Conservation (phyloP, 306 rosid species). For the Medicago lupulina region DNA sequence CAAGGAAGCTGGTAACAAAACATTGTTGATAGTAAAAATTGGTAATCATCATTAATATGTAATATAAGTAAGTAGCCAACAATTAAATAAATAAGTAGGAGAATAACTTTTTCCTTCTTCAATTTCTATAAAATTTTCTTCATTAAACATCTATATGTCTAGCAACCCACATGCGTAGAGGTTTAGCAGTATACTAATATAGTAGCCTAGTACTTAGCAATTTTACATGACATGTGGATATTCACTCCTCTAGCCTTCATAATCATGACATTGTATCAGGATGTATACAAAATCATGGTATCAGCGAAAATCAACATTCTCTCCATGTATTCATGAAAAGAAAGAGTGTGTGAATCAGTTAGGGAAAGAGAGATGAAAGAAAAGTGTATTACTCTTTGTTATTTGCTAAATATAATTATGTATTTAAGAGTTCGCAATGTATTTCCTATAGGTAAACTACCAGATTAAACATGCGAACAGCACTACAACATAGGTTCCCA, state of each 20-base stretch:
- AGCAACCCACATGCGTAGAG: neutral
- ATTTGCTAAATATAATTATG: neutral
- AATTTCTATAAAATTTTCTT: neutral
- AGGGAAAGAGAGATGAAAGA: neutral
- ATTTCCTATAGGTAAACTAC: neutral
- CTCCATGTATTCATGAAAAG: neutral
- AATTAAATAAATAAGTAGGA: slow-evolving; percentile 17
- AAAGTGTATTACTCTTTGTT: neutral
- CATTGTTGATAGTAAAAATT: neutral
- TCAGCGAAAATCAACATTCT: neutral
- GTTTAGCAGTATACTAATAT: neutral
- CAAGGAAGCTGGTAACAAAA: slow-evolving; percentile 17
- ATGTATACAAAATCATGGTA: slow-evolving; percentile 17
- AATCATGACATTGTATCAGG: neutral
- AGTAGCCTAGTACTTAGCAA: slow-evolving; percentile 8
- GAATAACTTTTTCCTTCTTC: neutral
- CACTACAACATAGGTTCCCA: too few species aligned
- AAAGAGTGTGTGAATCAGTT: neutral
- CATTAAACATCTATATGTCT: neutral
- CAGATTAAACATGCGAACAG: too few species aligned
- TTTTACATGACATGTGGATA: neutral
- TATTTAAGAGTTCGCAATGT: neutral
- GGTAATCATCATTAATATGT: neutral
- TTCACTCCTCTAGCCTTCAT: neutral
- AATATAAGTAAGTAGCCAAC: slow-evolving; percentile 17